Evolutionary conservation across 768 basidiomycete genomes (phyloP), one percentile per base, ranked within the genome.

Genomic region (Lactarius quietus): DNA sequence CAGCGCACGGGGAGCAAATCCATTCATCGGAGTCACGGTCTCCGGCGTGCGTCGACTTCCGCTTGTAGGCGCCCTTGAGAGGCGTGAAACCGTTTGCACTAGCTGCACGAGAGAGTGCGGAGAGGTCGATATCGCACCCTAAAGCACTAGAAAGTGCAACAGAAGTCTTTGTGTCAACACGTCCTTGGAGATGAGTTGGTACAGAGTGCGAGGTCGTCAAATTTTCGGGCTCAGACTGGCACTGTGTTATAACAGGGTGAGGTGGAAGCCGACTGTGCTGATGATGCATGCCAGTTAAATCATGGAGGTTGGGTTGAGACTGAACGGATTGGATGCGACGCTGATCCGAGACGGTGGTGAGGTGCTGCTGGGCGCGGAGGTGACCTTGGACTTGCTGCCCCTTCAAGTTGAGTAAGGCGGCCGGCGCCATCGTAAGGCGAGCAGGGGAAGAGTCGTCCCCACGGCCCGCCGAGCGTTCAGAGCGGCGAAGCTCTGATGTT

Each of bases 381-480:
- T 43, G 70, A 26, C 68, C 66, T 70, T 76, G 79, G 63, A 72
- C 72, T 26, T 89, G 86, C 60, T 87, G 84, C 7, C 90, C 90
- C 61, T 83, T 87, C 51, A 91, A 80, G 71, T 90, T 92, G 61
- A 92, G 82, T 28, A 92, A 74, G 1, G 90, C 83, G 6, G 90
- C 90, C 70, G 90, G 89, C 0, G 90, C 90, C 68, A 92, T 90
- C 7, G 89, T 89, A 33, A 92, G 75, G 20, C 86, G 81, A 14
- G 82, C 81, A 4, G 87, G 85, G 10, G 87, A 84, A 48, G 79
- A 78, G 26, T 88, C 90, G 6, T 80, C 88, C 57, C 86, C 89
- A 66, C 83, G 85, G 15, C 76, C 66, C 15, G 79, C 68, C 33
- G 33, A 33, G 23, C 89, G 83, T 74, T 92, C 90, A 14, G 79